Conservation (phyloP, 2,329 filamentous ascomycete species). For the Trichoderma breve region DNA sequence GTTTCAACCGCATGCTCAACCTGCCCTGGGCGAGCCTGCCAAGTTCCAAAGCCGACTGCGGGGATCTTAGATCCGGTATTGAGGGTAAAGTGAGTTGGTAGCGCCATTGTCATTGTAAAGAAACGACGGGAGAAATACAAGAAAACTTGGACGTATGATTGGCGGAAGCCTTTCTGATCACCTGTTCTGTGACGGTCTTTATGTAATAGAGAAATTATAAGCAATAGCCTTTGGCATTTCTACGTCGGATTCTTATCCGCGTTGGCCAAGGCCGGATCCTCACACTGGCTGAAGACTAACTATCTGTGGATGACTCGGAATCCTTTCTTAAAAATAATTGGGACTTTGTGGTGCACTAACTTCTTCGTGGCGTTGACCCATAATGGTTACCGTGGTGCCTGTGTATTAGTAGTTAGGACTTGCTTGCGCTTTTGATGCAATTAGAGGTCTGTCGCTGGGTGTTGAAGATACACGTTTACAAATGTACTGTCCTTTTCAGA, state of each 20-base stretch:
- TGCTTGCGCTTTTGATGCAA: neutral
- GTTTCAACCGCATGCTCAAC: constrained; percentile 69
- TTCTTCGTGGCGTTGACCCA: neutral
- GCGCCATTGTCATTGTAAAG: neutral
- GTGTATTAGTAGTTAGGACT: neutral
- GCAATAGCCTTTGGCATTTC: neutral
- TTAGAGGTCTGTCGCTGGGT: too few species aligned
- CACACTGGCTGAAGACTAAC: neutral
- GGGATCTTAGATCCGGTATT: constrained; percentile 78
- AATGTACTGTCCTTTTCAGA: neutral
- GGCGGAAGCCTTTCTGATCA: neutral
- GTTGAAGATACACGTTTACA: neutral
- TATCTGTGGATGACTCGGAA: neutral
- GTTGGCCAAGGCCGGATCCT: neutral
- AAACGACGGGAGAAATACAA: neutral
- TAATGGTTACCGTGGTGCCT: neutral
- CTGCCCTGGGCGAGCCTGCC: constrained; percentile 70
- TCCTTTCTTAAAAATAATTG: neutral
- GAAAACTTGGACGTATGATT: neutral
- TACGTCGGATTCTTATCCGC: neutral
- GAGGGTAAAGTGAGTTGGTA: constrained; percentile 51
- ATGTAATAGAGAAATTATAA: neutral
- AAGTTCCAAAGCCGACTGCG: constrained; percentile 73
- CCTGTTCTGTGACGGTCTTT: neutral
- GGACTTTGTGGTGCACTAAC: neutral